Evolutionary conservation across 306 rosid genomes (phyloP).

Genomic region (Geum urbanum): DNA sequence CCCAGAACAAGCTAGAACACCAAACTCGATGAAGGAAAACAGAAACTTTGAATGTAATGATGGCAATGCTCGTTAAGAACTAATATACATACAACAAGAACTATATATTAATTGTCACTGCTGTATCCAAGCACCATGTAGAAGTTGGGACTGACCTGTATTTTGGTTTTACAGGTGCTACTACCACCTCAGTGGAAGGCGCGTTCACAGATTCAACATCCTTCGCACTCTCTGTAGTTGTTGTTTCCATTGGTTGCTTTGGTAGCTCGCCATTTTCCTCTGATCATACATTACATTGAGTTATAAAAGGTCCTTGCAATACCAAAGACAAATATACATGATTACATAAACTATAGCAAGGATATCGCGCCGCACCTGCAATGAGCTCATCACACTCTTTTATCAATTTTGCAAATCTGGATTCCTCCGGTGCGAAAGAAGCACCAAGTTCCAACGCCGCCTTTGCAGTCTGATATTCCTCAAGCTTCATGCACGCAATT

Average conservation of each 20-base stretch:
- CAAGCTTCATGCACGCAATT: conserved; percentile 78
- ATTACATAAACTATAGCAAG: not conserved
- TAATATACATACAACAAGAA: conserved; percentile 10
- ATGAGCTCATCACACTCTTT: conserved; percentile 63
- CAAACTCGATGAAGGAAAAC: not conserved
- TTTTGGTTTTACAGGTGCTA: conserved; percentile 51
- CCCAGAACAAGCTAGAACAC: not conserved
- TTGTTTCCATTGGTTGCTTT: conserved; percentile 28
- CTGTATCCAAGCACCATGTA: conserved; percentile 11
- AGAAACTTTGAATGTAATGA: not conserved
- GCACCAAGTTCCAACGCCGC: conserved; percentile 67
- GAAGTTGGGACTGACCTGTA: conserved; percentile 48
- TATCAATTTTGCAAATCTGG: conserved; percentile 51
- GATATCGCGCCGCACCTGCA: conserved; percentile 43
- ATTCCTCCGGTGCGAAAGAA: conserved; percentile 45
- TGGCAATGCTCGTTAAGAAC: not conserved
- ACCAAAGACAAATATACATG: conserved; percentile 6
- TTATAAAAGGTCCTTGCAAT: not conserved
- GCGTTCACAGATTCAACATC: conserved; percentile 33
- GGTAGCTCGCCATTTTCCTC: conserved; percentile 51
- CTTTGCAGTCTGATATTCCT: conserved; percentile 89
- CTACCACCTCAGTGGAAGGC: conserved; percentile 27
- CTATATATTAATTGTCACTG: not conserved
- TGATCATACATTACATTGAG: conserved; percentile 29
- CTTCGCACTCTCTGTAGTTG: conserved; percentile 15